phyloP scores from a whole-genome alignment of 1,284 basidiomycete genomes.

The Boletus nobilissimus region DNA sequence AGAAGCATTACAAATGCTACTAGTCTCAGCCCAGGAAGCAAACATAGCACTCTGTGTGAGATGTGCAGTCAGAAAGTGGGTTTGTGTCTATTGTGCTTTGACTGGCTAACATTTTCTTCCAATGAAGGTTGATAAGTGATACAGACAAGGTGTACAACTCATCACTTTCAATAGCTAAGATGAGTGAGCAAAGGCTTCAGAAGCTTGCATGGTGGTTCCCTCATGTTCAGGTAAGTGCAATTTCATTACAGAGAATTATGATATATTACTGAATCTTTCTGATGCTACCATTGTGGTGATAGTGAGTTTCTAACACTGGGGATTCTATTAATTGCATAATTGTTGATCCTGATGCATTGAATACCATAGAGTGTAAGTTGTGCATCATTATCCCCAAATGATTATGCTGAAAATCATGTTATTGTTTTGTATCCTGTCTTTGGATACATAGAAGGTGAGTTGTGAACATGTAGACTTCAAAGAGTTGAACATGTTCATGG shows the following conservation, averaged over 20 bases:
- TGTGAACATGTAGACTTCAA: too few species aligned
- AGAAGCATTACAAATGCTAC: slow-evolving; percentile 14
- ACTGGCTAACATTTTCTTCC: not conserved
- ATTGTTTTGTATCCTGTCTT: too few species aligned
- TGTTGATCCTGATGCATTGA: too few species aligned
- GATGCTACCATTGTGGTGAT: too few species aligned
- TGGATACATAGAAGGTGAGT: too few species aligned
- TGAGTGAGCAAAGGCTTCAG: accelerated
- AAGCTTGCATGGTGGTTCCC: slow-evolving; percentile 11
- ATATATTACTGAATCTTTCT: too few species aligned
- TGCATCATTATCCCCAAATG: too few species aligned
- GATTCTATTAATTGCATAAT: too few species aligned
- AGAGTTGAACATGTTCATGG: too few species aligned
- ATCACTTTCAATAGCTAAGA: not conserved
- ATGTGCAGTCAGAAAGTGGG: slow-evolving; percentile 9
- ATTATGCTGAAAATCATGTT: too few species aligned
- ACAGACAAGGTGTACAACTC: not conserved
- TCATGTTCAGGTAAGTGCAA: not conserved
- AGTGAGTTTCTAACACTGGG: too few species aligned
- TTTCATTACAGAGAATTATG: not conserved
- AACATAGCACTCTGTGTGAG: slow-evolving; percentile 18
- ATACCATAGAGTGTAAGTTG: too few species aligned
- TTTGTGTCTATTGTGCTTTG: not conserved
- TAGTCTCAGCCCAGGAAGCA: slow-evolving; percentile 11
- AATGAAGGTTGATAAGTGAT: not conserved